Conservation (phyloP, 176 grass and related monocot genomes). For the Poa annua region DNA sequence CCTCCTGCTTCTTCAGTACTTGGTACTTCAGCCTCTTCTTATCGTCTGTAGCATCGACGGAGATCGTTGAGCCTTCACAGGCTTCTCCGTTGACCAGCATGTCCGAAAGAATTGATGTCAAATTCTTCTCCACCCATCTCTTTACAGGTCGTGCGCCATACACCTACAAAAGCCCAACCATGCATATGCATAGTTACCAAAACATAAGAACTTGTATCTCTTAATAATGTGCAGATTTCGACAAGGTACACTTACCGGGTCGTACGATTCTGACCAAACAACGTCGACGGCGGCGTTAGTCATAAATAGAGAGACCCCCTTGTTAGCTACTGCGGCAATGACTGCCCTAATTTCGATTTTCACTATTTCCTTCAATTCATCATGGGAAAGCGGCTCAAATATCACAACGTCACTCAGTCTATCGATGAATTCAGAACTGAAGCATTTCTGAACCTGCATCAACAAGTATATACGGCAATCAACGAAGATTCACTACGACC, state of each 20-base stretch:
- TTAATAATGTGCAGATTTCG: too few relatives aligned
- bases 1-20: neutral
- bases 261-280: neutral
- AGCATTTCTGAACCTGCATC: neutral
- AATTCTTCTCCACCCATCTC: neutral
- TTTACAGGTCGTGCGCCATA: neutral
- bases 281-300: neutral
- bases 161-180: too few relatives aligned
- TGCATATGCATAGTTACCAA: neutral
- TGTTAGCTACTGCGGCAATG: neutral
- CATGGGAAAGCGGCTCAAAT: neutral
- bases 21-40: neutral
- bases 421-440: neutral
- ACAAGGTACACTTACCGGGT: neutral
- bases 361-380: neutral
- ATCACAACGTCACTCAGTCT: neutral
- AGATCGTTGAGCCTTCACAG: neutral
- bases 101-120: neutral
- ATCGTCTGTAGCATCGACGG: neutral
- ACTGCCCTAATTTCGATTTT: neutral
- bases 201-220: neutral
- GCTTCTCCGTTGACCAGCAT: constrained; percentile 1
- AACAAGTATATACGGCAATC: neutral
- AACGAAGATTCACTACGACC: neutral
- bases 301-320: neutral